Evolutionary conservation across 805 yeast species (phyloP), one percentile per base, ranked within the genome.

Genomic region (Danielia oregonensis): DNA sequence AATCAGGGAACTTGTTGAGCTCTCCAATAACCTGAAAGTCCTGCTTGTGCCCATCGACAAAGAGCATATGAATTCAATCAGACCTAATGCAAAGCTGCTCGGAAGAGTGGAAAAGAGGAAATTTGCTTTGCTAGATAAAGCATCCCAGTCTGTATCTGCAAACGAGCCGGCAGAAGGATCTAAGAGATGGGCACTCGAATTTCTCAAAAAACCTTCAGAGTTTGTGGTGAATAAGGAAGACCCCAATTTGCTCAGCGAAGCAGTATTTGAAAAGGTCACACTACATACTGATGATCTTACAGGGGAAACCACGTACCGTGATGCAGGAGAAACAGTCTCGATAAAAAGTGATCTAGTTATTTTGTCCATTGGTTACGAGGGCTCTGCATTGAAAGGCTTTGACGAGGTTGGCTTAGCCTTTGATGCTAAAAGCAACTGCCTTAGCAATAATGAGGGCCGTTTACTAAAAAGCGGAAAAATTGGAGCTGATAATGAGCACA

Each of bases 301-400:
- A 5, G 33, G 36, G 2, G 54, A 63, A 2, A 45, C 38, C 11
- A 21, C 32, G 5, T 63, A 68, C 13, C 45, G 41, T 7, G 59
- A 70, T 1, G 69, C 75, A 0, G 65, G 63, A 4, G 59, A 49
- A 5, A 45, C 48, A 11, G 48, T 48, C 2, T 42, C 50, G 1
- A 55, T 70, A 21, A 54, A 68, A 8, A 67, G 79, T 14, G 93
- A 89, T 41, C 57, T 88, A 10, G 80, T 84, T 0, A 81, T 93
- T 29, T 66, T 85, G 4, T 82, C 95, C 8, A 78, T 91, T 15
- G 98, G 98, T 0, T 91, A 86, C 63, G 70, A 74, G 46, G 88
- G 95, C 2, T 55, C 62, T 7, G 76, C 87, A 6, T 49, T 91
- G 11, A 47, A 53, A 1, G 95, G 82, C 3, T 71, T 83, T 29